Conservation (phyloP, 1,139 yeast species). For the Zygosaccharomyces pseudobailii region DNA sequence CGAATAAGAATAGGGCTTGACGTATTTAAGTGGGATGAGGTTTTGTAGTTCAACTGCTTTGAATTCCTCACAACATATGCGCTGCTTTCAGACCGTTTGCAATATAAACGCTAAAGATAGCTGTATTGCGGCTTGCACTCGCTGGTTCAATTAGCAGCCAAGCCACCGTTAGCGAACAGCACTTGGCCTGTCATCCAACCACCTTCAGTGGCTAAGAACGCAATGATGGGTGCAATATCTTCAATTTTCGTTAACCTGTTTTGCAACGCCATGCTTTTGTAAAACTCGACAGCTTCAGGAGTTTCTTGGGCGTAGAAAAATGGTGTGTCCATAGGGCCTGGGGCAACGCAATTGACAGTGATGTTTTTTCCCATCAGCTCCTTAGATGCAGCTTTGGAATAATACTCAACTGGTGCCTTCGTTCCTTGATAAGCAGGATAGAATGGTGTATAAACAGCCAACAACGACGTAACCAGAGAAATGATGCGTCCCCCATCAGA, state of each 20-base stretch:
- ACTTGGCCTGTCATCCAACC: conserved; percentile 71
- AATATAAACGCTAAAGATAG: too few species aligned
- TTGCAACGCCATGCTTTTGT: conserved; percentile 46
- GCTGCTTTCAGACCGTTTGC: too few species aligned
- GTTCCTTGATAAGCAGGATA: conserved; percentile 58
- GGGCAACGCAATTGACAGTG: conserved; percentile 56
- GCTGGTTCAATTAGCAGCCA: conserved; percentile 41
- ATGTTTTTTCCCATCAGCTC: conserved; percentile 48
- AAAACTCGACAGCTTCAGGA: conserved; percentile 48
- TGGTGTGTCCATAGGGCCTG: conserved; percentile 72
- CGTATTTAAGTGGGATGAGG: too few species aligned
- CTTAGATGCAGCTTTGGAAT: conserved; percentile 53
- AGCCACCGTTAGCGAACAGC: conserved; percentile 59
- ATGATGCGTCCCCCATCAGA: conserved; percentile 51
- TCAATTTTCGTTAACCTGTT: conserved; percentile 51
- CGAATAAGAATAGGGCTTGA: too few species aligned
- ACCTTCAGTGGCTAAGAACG: conserved; percentile 60
- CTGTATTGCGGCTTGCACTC: too few species aligned
- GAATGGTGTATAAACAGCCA: conserved; percentile 60
- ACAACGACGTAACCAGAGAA: conserved; percentile 55
- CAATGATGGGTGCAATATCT: conserved; percentile 61
- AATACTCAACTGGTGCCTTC: conserved; percentile 58
- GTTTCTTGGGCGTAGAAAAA: conserved; percentile 61
- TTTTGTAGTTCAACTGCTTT: too few species aligned
- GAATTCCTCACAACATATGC: too few species aligned